These are phyloP conservation scores for Globisporangium recalcitrans DNA, from an alignment of 352 stramenopile species.

Conservation along the genomic window DNA sequence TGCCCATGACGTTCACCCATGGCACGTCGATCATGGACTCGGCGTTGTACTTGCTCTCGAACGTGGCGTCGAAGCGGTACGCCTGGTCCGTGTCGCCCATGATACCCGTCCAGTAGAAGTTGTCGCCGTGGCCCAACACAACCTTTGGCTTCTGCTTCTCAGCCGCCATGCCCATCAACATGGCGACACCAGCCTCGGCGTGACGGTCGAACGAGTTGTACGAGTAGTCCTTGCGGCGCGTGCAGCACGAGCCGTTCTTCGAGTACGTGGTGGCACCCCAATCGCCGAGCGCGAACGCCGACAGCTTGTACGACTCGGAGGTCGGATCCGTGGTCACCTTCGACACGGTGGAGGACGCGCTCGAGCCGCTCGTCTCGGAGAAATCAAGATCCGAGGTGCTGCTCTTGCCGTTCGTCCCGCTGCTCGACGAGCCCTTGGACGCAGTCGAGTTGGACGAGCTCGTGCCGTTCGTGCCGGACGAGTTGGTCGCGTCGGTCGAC, in stretches of 20 bases:
- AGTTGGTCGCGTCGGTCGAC: slow-evolving; percentile 12
- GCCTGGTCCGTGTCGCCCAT: slow-evolving; percentile 28
- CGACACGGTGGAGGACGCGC: slow-evolving; percentile 4
- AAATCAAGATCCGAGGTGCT: slow-evolving; percentile 9
- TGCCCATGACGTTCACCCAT: slow-evolving; percentile 61
- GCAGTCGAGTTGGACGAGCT: slow-evolving; percentile 12
- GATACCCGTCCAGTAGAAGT: slow-evolving; percentile 67
- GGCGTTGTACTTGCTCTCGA: slow-evolving; percentile 47
- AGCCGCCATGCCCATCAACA: slow-evolving; percentile 54
- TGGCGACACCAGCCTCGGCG: slow-evolving; percentile 51
- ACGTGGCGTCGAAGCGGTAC: slow-evolving; percentile 49
- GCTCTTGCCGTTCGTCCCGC: slow-evolving; percentile 6
- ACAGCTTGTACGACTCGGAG: slow-evolving; percentile 15
- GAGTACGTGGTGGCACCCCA: slow-evolving; percentile 52
- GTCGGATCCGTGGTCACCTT: slow-evolving; percentile 19
- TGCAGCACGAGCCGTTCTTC: slow-evolving; percentile 64
- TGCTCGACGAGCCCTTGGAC: background rate
- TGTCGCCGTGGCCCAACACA: slow-evolving; percentile 58
- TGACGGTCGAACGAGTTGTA: slow-evolving; percentile 36
- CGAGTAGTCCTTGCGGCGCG: slow-evolving; percentile 37
- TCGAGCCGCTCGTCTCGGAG: slow-evolving; percentile 5
- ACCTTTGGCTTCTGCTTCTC: slow-evolving; percentile 38
- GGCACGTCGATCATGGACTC: slow-evolving; percentile 38
- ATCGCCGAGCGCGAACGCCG: slow-evolving; percentile 65
- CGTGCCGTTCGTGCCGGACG: slow-evolving; percentile 11